These are phyloP conservation scores for Chaetomium strumarium DNA, from an alignment of 2,329 filamentous ascomycete species.

Conservation along the genomic window DNA sequence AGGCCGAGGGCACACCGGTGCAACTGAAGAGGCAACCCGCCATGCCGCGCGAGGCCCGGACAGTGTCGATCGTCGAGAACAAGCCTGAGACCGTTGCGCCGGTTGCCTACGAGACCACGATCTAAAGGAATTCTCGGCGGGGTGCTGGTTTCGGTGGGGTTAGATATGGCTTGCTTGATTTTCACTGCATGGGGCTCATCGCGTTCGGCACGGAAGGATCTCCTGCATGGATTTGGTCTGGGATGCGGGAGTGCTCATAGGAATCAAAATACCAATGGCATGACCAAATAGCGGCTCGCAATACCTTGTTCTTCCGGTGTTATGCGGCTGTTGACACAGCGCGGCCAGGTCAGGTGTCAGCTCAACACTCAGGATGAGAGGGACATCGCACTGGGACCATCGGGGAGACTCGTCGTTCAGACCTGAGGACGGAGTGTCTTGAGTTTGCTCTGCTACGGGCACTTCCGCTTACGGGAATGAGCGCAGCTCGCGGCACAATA, in stretches of 20 bases:
- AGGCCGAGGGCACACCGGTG: conserved; percentile 78
- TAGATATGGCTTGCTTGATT: conserved; percentile 30
- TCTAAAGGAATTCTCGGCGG: conserved; percentile 52
- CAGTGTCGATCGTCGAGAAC: conserved; percentile 74
- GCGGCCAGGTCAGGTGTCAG: neutral
- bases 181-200: conserved; percentile 32
- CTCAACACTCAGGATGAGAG: neutral
- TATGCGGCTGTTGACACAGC: conserved; percentile 13
- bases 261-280: conserved; percentile 31
- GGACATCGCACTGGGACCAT: neutral
- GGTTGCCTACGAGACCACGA: conserved; percentile 96
- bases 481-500: neutral
- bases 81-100: conserved; percentile 86
- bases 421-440: neutral
- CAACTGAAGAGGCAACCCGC: conserved; percentile 88
- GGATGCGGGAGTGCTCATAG: conserved; percentile 31
- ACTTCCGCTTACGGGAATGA: neutral
- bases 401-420: neutral
- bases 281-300: conserved; percentile 23
- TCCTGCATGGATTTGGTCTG: conserved; percentile 30
- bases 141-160: conserved; percentile 21
- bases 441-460: neutral
- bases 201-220: conserved; percentile 32
- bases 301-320: conserved; percentile 12
- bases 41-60: conserved; percentile 73